Evolutionary conservation across 1,284 basidiomycete genomes (phyloP), one percentile per base, ranked within the genome.

Genomic region (Apiotrichum domesticum): DNA sequence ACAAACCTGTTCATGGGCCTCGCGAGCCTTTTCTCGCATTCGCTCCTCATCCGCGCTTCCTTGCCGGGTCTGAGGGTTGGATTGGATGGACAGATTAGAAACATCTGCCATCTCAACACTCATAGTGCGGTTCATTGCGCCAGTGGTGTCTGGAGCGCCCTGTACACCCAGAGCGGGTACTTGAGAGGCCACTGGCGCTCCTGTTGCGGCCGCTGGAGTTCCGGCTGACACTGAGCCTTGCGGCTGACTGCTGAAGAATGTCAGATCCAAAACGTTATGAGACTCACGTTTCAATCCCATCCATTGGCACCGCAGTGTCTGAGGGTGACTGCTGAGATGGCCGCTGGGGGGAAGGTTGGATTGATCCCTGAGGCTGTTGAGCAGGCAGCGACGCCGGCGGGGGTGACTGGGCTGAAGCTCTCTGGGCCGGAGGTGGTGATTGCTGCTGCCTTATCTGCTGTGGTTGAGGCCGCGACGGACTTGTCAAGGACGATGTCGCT

Each of bases 1-100:
- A 62, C 73, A 21, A 46, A 72, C 75, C 71, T 76, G 76, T 55
- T 74, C 70, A 34, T 76, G 74, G 10, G 76, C 76, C 52, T 75
- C 73, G 15, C 68, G 53, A 14, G 73, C 73, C 63, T 76, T 76
- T 54, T 75, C 73, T 44, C 73, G 59, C 56, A 74, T 73, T 35
- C 71, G 55, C 33, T 72, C 74, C 46, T 76, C 73, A 42, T 72
- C 74, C 2, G 62, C 61, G 46, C 65, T 66, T 9, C 65, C 65
- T 35, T 64, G 61, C 29, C 66, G 55, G 7, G 57, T 54, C 10
- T 62, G 52, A 51, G 51, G 50, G 60, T 63, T 52, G 62, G 59
- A 33, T 57, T 59, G 54, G 14, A 62, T 49, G 21, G 61, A 62
- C 10, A 59, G 52, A 14, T 40, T 66, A 2, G 68, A 66, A 0